phyloP scores from a whole-genome alignment of 495 filamentous ascomycete genomes.

The Hypoxylon fragiforme region DNA sequence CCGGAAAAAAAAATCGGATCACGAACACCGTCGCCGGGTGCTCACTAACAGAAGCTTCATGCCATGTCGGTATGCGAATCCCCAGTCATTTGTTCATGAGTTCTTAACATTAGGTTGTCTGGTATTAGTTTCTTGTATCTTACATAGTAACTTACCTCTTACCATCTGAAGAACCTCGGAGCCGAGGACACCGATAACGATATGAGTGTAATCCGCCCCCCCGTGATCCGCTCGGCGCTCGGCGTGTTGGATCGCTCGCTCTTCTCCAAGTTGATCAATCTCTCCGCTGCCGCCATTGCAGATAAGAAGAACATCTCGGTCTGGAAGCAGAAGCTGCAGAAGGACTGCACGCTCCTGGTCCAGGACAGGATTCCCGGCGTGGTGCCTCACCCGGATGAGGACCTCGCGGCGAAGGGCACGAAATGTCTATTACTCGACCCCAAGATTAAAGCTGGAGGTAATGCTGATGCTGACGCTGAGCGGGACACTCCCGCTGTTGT shows the following conservation, averaged over 20 bases:
- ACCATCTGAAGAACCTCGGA: too few species aligned
- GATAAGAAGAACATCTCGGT: constrained; percentile 70
- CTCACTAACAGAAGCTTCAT: too few species aligned
- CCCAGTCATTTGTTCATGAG: too few species aligned
- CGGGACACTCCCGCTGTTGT: too few species aligned
- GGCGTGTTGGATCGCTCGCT: constrained; percentile 77
- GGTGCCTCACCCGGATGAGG: constrained; percentile 54
- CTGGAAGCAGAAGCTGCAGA: constrained; percentile 62
- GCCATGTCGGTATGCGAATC: too few species aligned
- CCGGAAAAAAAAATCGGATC: too few species aligned
- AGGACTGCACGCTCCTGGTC: constrained; percentile 60
- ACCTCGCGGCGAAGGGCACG: constrained; percentile 53
- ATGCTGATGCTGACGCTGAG: too few species aligned
- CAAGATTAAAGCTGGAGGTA: constrained; percentile 69
- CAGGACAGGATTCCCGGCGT: constrained; percentile 60
- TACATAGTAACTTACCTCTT: not conserved
- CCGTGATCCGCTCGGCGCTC: constrained; percentile 68
- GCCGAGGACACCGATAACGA: constrained; percentile 38
- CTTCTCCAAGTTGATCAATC: constrained; percentile 72
- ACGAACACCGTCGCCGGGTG: too few species aligned
- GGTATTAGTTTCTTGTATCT: too few species aligned
- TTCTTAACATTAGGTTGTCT: too few species aligned
- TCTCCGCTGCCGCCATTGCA: constrained; percentile 77
- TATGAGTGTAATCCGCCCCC: constrained; percentile 67
- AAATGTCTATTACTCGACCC: constrained; percentile 79